Evolutionary conservation across 805 yeast species (phyloP).

Genomic region (Ogataea degrootiae): DNA sequence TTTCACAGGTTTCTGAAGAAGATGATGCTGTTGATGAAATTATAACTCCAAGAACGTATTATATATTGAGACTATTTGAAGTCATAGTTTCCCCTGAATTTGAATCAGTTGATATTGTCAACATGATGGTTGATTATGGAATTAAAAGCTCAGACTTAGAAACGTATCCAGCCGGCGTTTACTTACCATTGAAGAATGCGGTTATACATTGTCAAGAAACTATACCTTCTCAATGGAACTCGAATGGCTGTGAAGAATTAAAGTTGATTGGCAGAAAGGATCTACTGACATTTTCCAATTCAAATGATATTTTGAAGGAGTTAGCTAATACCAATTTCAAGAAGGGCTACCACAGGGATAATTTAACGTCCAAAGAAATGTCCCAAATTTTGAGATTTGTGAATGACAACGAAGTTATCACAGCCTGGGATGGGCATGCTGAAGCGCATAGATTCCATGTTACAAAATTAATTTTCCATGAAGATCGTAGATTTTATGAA

Average conservation of each 20-base stretch:
- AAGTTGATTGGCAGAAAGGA: slow-evolving; percentile 68
- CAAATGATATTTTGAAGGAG: slow-evolving; percentile 3
- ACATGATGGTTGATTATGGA: slow-evolving; percentile 54
- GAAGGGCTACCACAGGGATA: not conserved
- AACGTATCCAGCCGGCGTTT: slow-evolving; percentile 69
- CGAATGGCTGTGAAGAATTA: slow-evolving; percentile 33
- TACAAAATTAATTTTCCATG: slow-evolving; percentile 67
- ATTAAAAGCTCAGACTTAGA: slow-evolving; percentile 51
- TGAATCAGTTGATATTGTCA: slow-evolving; percentile 50
- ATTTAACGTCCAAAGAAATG: slow-evolving; percentile 33
- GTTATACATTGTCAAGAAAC: slow-evolving; percentile 49
- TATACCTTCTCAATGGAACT: slow-evolving; percentile 44
- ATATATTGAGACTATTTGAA: slow-evolving; percentile 58
- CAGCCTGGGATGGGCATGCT: slow-evolving; percentile 67
- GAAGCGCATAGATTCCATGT: slow-evolving; percentile 65
- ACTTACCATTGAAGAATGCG: slow-evolving; percentile 61
- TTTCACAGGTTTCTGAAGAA: slow-evolving; percentile 65
- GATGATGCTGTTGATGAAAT: slow-evolving; percentile 50
- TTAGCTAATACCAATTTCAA: slow-evolving; percentile 3
- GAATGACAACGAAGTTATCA: slow-evolving; percentile 40
- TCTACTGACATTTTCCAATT: slow-evolving; percentile 30
- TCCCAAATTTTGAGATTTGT: slow-evolving; percentile 36
- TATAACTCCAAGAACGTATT: slow-evolving; percentile 63
- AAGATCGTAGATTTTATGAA: slow-evolving; percentile 77
- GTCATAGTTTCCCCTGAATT: slow-evolving; percentile 50